Percentiles rank a stretch among this genome's conserved stretches.
Evolutionary conservation across 768 basidiomycete species (phyloP).

Genomic region (Megacollybia marginata): DNA sequence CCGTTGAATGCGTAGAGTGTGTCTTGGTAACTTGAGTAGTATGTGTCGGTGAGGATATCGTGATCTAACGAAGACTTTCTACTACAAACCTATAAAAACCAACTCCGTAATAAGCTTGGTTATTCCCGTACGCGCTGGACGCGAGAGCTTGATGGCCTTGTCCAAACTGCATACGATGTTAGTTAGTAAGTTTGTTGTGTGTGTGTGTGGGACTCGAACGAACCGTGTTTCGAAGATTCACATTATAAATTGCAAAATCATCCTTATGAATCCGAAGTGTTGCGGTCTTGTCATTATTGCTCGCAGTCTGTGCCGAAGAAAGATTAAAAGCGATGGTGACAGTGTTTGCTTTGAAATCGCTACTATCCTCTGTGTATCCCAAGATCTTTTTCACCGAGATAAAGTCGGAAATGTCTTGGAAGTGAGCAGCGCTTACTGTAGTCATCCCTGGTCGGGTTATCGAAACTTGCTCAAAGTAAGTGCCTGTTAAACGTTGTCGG

Average conservation of each 20-base stretch:
- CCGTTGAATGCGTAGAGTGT: constrained; percentile 15
- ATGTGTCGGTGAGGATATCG: not conserved
- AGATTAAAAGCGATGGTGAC: constrained; percentile 4
- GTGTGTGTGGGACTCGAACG: too few relatives aligned
- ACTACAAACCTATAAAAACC: constrained; percentile 12
- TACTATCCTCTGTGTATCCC: constrained; percentile 7
- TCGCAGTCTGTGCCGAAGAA: constrained; percentile 2
- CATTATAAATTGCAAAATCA: constrained; percentile 22
- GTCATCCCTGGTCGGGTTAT: not conserved
- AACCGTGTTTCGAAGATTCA: constrained; percentile 22
- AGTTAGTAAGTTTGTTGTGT: not conserved
- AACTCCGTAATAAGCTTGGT: constrained; percentile 15
- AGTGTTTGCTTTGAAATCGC: constrained; percentile 2
- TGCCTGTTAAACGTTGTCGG: not conserved
- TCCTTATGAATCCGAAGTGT: constrained; percentile 24
- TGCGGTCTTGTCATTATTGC: constrained; percentile 12
- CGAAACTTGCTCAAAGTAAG: not conserved
- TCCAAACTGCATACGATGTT: too few relatives aligned
- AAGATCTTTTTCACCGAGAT: constrained; percentile 5
- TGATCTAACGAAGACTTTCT: too few relatives aligned
- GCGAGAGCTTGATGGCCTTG: constrained; percentile 15
- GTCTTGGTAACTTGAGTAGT: constrained; percentile 13
- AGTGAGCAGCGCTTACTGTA: not conserved
- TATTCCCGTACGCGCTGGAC: constrained; percentile 16
- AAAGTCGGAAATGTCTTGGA: not conserved